These are phyloP conservation scores for Hypoxylon sp. DNA, from an alignment of 2,329 filamentous ascomycete genomes.

Conservation along the genomic window DNA sequence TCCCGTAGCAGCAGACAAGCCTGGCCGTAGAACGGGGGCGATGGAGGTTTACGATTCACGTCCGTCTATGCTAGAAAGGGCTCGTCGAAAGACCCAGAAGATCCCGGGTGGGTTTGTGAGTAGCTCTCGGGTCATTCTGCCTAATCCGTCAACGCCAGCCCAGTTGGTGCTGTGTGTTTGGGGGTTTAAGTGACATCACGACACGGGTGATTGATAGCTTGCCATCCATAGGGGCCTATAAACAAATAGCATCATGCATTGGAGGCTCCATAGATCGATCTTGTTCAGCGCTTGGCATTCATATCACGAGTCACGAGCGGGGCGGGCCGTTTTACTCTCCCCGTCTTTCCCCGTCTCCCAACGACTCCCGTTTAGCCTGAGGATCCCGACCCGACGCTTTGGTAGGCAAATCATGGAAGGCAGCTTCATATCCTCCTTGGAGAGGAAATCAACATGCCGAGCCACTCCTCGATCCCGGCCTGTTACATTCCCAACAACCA, in stretches of 20 bases:
- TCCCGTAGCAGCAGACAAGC: slow-evolving; percentile 6
- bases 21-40: slow-evolving; percentile 1
- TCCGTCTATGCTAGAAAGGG: not conserved
- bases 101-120: slow-evolving; percentile 8
- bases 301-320: slow-evolving; percentile 25
- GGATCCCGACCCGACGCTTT: slow-evolving; percentile 21
- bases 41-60: slow-evolving; percentile 14
- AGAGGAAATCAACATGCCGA: not conserved
- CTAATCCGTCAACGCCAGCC: slow-evolving; percentile 15
- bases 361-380: slow-evolving; percentile 12
- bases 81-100: slow-evolving; percentile 12
- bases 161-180: slow-evolving; percentile 8
- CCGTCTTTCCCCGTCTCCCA: slow-evolving; percentile 4
- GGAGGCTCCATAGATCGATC: slow-evolving; percentile 22
- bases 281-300: slow-evolving; percentile 23
- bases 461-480: not conserved
- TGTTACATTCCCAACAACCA: slow-evolving; percentile 20
- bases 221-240: not conserved
- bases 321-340: slow-evolving; percentile 34
- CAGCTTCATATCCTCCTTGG: slow-evolving; percentile 6
- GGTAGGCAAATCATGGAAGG: slow-evolving; percentile 15
- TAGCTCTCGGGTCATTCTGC: slow-evolving; percentile 14
- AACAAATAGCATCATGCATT: slow-evolving; percentile 11
- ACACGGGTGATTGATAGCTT: not conserved
- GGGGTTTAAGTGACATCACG: slow-evolving; percentile 4